Conservation (phyloP, 805 yeast genomes). For the Candida golubevii region DNA sequence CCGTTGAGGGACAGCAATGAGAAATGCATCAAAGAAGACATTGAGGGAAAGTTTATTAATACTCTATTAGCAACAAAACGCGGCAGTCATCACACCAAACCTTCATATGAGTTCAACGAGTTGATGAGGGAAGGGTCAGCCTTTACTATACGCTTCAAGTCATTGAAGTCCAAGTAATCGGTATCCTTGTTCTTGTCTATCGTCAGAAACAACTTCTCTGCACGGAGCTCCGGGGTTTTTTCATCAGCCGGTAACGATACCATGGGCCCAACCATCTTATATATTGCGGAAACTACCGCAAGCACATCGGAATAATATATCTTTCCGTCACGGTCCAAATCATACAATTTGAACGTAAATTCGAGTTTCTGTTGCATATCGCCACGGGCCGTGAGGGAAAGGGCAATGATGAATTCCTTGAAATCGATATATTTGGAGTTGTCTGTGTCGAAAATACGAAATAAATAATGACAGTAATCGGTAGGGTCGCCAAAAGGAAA, state of each 20-base stretch:
- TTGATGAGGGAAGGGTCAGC: slow-evolving; percentile 71
- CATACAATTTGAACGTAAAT: slow-evolving; percentile 91
- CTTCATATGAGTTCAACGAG: slow-evolving; percentile 77
- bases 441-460: slow-evolving; percentile 84
- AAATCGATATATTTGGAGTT: slow-evolving; percentile 80
- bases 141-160: slow-evolving; percentile 77
- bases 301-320: slow-evolving; percentile 76
- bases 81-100: slow-evolving; percentile 55
- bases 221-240: slow-evolving; percentile 84
- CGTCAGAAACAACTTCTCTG: slow-evolving; percentile 69
- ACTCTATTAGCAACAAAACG: slow-evolving; percentile 30
- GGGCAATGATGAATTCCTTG: slow-evolving; percentile 84
- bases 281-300: slow-evolving; percentile 74
- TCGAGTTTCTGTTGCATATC: slow-evolving; percentile 73
- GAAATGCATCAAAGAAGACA: slow-evolving; percentile 30
- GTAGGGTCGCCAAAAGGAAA: slow-evolving; percentile 98
- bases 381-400: slow-evolving; percentile 85
- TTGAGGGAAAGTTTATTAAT: slow-evolving; percentile 16
- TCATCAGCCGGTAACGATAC: slow-evolving; percentile 86
- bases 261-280: slow-evolving; percentile 95
- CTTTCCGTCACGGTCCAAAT: slow-evolving; percentile 72
- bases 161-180: slow-evolving; percentile 65
- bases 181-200: slow-evolving; percentile 70
- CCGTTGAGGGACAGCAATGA: slow-evolving; percentile 68
- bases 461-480: slow-evolving; percentile 83